A percentile compares a stretch with the other conserved stretches of the same genome.
These are phyloP conservation scores for Huntiella decipiens DNA, from an alignment of 2,329 filamentous ascomycete genomes.

Conservation along the genomic window DNA sequence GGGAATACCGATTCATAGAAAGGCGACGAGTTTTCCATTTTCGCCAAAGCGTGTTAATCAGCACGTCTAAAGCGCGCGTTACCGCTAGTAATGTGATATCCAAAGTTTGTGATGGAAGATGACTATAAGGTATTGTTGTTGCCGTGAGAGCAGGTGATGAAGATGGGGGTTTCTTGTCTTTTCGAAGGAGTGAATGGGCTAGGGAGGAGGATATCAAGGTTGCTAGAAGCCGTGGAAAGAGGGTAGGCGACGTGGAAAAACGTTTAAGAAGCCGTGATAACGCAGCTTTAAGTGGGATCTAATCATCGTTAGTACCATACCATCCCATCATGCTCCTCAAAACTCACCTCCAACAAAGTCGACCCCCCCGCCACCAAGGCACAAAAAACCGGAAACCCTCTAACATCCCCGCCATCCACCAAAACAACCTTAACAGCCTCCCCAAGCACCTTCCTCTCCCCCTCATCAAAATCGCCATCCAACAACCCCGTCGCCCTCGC, in stretches of 20 bases:
- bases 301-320: slow-evolving; percentile 1
- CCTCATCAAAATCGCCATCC: background rate
- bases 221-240: slow-evolving; percentile 28
- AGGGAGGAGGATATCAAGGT: slow-evolving; percentile 38
- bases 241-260: background rate
- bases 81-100: slow-evolving; percentile 67
- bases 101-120: slow-evolving; percentile 36
- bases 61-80: slow-evolving; percentile 51
- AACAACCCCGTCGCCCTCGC: background rate
- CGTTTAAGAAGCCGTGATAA: slow-evolving; percentile 7
- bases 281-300: slow-evolving; percentile 6
- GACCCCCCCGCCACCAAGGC: slow-evolving; percentile 39
- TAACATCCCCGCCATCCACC: slow-evolving; percentile 30
- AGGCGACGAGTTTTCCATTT: slow-evolving; percentile 26
- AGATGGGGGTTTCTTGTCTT: slow-evolving; percentile 14
- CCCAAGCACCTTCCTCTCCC: background rate
- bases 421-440: slow-evolving; percentile 21
- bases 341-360: slow-evolving; percentile 37
- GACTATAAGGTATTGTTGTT: slow-evolving; percentile 21
- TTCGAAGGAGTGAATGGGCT: slow-evolving; percentile 36
- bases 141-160: background rate
- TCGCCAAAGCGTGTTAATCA: slow-evolving; percentile 47
- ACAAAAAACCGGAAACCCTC: slow-evolving; percentile 44
- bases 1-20: slow-evolving; percentile 27
- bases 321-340: background rate